These are phyloP conservation scores for Kwoniella europaea DNA, from an alignment of 768 basidiomycete genomes.

Conservation along the genomic window DNA sequence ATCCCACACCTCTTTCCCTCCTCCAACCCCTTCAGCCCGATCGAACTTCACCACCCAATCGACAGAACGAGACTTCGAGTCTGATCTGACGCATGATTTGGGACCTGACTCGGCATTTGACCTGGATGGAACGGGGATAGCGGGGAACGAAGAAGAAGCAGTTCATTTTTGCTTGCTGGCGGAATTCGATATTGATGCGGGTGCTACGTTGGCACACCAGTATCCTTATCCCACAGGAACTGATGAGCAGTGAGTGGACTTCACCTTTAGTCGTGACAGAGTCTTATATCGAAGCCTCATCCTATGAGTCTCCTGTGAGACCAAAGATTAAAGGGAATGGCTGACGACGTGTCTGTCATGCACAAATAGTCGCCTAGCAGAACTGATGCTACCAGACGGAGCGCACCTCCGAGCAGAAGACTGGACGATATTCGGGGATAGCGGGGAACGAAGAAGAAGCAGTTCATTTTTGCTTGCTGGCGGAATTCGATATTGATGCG, in stretches of 20 bases:
- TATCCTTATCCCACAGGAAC: constrained; percentile 93
- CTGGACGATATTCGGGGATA: too few relatives aligned
- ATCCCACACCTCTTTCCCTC: constrained; percentile 20
- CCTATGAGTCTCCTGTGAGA: background rate
- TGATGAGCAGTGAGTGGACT: constrained; percentile 78
- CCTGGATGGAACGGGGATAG: constrained; percentile 5
- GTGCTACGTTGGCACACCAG: constrained; percentile 91
- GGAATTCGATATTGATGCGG: constrained; percentile 97
- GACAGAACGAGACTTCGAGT: constrained; percentile 28
- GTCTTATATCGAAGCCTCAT: constrained; percentile 10
- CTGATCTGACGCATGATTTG: constrained; percentile 20
- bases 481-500: constrained; percentile 97
- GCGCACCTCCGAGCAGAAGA: too few relatives aligned
- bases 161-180: constrained; percentile 89
- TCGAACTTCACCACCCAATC: constrained; percentile 22
- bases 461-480: constrained; percentile 84
- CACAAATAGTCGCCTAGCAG: too few relatives aligned
- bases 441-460: constrained; percentile 48
- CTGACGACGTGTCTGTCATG: too few relatives aligned
- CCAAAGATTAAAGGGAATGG: background rate
- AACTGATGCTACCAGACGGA: too few relatives aligned
- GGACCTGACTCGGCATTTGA: constrained; percentile 5
- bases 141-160: constrained; percentile 48
- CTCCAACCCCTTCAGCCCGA: constrained; percentile 23
- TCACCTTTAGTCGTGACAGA: background rate